Base-by-base conservation (phyloP, 2,329 filamentous ascomycete genomes). In the Microcyclospora tardicrescens region DNA sequence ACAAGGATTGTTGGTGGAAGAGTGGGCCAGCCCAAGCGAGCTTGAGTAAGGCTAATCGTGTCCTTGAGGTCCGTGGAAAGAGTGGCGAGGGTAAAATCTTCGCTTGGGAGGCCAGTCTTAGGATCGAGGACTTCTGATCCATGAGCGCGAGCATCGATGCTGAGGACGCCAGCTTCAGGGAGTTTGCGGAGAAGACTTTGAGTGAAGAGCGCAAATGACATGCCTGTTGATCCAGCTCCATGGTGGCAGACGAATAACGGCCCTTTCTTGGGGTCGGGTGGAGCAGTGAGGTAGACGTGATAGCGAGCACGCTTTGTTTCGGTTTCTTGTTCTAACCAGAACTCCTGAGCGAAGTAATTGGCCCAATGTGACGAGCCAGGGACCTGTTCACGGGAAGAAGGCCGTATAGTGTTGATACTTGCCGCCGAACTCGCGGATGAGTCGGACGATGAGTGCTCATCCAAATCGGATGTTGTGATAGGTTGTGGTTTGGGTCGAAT, bases 181-280 rank as follows among this genome's bases (percentile, higher is more conserved):
- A 94, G 67, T 6, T 75, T 69, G 57, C 81, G 84, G 38, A 79
- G 74, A 44, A 96, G 77, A 57, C 93, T 82, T 33, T 75, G 71
- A 2, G 80, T 77, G 43, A 93, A 77, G 3, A 84, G 70, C 5
- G 87, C 87, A 62, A 96, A 98, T 2, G 86, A 93, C 42, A 96
- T 73, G 6, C 83, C 93, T 0, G 87, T 94, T 3, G 87, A 93
- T 12, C 91, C 91, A 31, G 84, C 91, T 30, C 91, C 91, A 62
- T 98, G 91, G 57, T 98, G 91, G 63, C 83, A 84, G 43, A 96
- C 81, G 60, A 98, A 87, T 5, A 98, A 68, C 0, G 89, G 86
- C 0, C 81, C 84, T 44, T 72, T 77, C 32, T 72, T 71, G 12
- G 46, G 31, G 8, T 66, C 58, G 2, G 58, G 55, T 1, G 89